A percentile compares a stretch with the other conserved stretches of the same genome.
phyloP scores from a whole-genome alignment of 2,329 filamentous ascomycete genomes.

The Xylaria sp. region DNA sequence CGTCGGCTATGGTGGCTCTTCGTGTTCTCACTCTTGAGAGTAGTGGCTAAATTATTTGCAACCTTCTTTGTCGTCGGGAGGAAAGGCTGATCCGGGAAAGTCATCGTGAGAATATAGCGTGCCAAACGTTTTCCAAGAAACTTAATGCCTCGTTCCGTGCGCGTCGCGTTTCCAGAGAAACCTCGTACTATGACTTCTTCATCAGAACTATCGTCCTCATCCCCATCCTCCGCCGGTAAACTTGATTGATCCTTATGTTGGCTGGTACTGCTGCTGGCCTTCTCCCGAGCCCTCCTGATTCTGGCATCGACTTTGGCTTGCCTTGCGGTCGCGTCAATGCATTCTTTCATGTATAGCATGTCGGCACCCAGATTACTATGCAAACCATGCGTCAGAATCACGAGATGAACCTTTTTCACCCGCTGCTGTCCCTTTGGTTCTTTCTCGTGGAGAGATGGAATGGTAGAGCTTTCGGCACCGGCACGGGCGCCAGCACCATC shows the following conservation, averaged over 20 bases:
- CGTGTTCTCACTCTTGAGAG: conserved; percentile 52
- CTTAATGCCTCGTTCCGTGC: conserved; percentile 94
- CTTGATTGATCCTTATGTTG: conserved; percentile 31
- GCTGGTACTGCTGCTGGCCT: conserved; percentile 49
- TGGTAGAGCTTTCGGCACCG: conserved; percentile 39
- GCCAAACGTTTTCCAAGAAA: conserved; percentile 95
- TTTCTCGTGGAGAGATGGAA: conserved; percentile 40
- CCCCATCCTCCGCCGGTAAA: conserved; percentile 25
- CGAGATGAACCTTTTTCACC: conserved; percentile 85
- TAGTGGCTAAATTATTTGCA: conserved; percentile 56
- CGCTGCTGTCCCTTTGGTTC: conserved; percentile 55
- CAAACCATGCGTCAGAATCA: conserved; percentile 91
- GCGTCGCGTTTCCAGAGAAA: conserved; percentile 88
- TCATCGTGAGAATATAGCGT: conserved; percentile 88
- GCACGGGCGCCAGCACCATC: conserved; percentile 30
- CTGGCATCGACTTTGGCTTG: conserved; percentile 78
- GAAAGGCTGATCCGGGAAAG: conserved; percentile 93
- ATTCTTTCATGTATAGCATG: conserved; percentile 97
- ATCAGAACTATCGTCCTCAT: conserved; percentile 69
- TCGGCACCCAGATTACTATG: conserved; percentile 96
- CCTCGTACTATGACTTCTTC: conserved; percentile 90
- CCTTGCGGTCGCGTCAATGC: conserved; percentile 85
- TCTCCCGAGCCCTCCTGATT: conserved; percentile 65
- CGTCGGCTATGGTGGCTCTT: conserved; percentile 59
- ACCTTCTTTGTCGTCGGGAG: conserved; percentile 70